Base-by-base conservation (phyloP, 371 early-diverging fungal genomes). In the Parasitella parasitica region DNA sequence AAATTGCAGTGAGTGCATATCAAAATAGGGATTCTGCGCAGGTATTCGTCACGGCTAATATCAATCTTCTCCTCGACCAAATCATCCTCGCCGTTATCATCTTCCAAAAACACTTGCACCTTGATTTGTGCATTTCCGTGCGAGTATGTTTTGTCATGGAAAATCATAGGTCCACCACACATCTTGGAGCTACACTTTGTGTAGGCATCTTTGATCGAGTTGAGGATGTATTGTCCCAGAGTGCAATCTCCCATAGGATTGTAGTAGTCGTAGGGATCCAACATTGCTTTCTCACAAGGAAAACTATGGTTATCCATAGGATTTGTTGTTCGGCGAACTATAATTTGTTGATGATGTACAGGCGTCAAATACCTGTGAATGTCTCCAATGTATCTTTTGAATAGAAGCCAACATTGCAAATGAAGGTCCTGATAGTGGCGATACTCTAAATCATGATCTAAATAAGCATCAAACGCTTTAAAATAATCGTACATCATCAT, bases 191-290 rank as follows among this genome's bases (percentile, higher is more conserved):
- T 82, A 56, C 97, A 97, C 3, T 74, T 61, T 20, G 71, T 71
- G 6, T 78, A 75, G 7, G 90, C 77, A 15, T 91, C 85, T 59
- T 82, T 85, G 70, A 89, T 89, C n/a, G 92, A 80, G 39, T 89
- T 89, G 61, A 94, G 89, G 24, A 97, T 76, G 61, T 91, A 97
- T 68, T 91, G 91, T 1, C 94, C 97, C 1, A 97, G 76, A 0
- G 95, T 91, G 56, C 90, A 78, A 69, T 97, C 98, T 5, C 87
- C 83, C 13, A 82, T 80, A n/a, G 71, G 56, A 12, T 78, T 71
- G 64, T 97, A 95, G 56, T 91, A 97, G 37, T 91, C 88, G 41
- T 96, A 89, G 24, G 84, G 56, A 26, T 89, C 89, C 24, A 88
- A 73, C 34, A 86, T 85, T 0, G 95, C 93, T 1, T 85, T 83